These are phyloP conservation scores for Syzygium aromaticum DNA, from an alignment of 345 rosid genomes.

Conservation along the genomic window DNA sequence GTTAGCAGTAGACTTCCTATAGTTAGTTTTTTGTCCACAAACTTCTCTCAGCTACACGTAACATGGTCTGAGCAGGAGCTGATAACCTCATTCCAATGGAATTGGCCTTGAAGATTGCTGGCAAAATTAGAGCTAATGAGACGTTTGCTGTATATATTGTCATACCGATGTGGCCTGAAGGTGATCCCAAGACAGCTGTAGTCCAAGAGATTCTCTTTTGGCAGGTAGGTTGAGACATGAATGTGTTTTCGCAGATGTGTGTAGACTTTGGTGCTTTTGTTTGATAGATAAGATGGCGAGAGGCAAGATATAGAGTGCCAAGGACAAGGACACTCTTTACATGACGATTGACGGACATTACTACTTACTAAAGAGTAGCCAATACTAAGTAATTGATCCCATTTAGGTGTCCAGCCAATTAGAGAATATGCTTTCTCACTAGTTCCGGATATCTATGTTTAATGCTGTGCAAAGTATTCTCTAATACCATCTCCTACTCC, in stretches of 20 bases:
- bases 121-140: slow-evolving; percentile 81
- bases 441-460: neutral
- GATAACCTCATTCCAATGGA: slow-evolving; percentile 97
- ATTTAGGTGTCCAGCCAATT: neutral
- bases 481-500: neutral
- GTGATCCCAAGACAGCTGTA: slow-evolving; percentile 68
- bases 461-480: neutral
- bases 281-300: neutral
- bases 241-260: neutral
- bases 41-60: neutral
- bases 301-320: neutral
- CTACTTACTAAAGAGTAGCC: neutral
- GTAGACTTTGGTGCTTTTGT: neutral
- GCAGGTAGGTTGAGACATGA: slow-evolving; percentile 52
- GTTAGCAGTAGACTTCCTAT: neutral
- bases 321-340: neutral
- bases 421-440: neutral
- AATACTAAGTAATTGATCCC: neutral
- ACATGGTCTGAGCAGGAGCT: slow-evolving; percentile 49
- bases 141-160: slow-evolving; percentile 86
- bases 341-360: neutral
- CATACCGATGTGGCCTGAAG: slow-evolving; percentile 98
- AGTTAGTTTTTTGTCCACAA: neutral
- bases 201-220: slow-evolving; percentile 93
- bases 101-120: slow-evolving; percentile 82